Conservation (phyloP, 768 basidiomycete species). For the Xerocomellus intermedius region DNA sequence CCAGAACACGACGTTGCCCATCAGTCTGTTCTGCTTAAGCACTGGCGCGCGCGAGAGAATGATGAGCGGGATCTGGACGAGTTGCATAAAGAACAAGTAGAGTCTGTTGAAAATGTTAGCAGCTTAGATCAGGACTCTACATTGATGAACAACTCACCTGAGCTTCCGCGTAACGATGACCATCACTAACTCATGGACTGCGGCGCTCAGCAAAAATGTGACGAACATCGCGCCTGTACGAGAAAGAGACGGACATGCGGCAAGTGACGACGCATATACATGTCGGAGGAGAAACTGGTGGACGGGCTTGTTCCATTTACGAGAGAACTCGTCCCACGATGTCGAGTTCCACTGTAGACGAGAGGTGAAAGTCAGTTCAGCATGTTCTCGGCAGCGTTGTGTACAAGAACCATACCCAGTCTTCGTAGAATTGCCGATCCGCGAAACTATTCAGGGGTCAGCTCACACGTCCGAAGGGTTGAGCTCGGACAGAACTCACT, state of each 20-base stretch:
- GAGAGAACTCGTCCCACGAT: slow-evolving; percentile 95
- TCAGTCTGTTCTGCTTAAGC: slow-evolving; percentile 76
- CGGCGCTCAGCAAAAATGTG: slow-evolving; percentile 90
- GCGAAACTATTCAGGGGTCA: slow-evolving; percentile 62
- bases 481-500: slow-evolving; percentile 45
- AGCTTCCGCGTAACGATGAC: slow-evolving; percentile 91
- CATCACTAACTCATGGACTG: slow-evolving; percentile 95
- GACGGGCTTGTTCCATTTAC: slow-evolving; percentile 99
- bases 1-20: slow-evolving; percentile 93
- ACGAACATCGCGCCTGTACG: slow-evolving; percentile 82
- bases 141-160: slow-evolving; percentile 45
- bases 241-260: slow-evolving; percentile 66
- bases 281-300: slow-evolving; percentile 92
- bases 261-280: slow-evolving; percentile 89
- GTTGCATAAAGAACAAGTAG: slow-evolving; percentile 82
- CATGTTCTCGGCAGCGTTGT: background rate
- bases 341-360: slow-evolving; percentile 86
- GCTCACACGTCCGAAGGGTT: background rate
- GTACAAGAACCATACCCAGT: slow-evolving; percentile 61
- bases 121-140: background rate
- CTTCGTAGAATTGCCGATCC: slow-evolving; percentile 97
- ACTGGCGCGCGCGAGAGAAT: slow-evolving; percentile 70
- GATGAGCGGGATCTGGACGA: slow-evolving; percentile 92
- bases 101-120: slow-evolving; percentile 44
- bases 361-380: background rate